These are phyloP conservation scores for Aspergillus funiculosus DNA, from an alignment of 495 filamentous ascomycete genomes.

Conservation along the genomic window DNA sequence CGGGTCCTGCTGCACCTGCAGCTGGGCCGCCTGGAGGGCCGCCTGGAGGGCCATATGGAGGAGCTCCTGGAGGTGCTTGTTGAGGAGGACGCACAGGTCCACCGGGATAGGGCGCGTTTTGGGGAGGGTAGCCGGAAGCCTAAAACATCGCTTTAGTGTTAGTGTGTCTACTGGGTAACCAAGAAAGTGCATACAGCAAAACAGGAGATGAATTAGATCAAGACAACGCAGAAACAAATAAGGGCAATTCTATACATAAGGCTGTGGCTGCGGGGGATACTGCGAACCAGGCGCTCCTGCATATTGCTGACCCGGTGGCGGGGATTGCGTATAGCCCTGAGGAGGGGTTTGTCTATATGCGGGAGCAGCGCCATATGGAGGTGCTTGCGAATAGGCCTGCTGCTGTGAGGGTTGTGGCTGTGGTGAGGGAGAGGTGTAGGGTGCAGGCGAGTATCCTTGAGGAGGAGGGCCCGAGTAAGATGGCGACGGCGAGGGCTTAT, in stretches of 20 bases:
- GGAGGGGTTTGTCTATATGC: conserved; percentile 20
- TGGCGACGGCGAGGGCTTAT: conserved; percentile 27
- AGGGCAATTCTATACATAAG: conserved; percentile 22
- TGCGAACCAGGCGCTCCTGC: conserved; percentile 29
- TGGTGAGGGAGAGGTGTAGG: conserved; percentile 13
- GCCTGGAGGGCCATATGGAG: conserved; percentile 26
- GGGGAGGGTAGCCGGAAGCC: conserved; percentile 27
- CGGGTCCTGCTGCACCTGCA: conserved; percentile 27
- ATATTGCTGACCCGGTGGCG: conserved; percentile 34
- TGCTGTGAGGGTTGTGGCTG: conserved; percentile 13
- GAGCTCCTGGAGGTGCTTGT: conserved; percentile 21
- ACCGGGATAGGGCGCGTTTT: conserved; percentile 31
- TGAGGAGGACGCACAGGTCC: conserved; percentile 26
- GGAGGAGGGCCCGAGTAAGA: conserved; percentile 31
- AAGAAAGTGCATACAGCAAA: conserved; percentile 1
- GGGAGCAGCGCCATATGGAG: conserved; percentile 14
- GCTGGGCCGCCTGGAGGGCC: conserved; percentile 26
- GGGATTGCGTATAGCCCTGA: conserved; percentile 29
- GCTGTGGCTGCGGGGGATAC: conserved; percentile 28
- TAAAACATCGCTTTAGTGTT: conserved; percentile 9
- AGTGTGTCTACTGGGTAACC: conserved; percentile 17
- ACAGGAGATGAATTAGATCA: conserved; percentile 6
- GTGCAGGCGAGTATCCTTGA: conserved; percentile 16
- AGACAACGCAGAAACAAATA: conserved; percentile 9
- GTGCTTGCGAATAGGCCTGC: conserved; percentile 18